Percentiles rank a stretch among this genome's conserved stretches.
phyloP scores from a whole-genome alignment of 2,329 filamentous ascomycete genomes.

The Aspergillus neoniger region DNA sequence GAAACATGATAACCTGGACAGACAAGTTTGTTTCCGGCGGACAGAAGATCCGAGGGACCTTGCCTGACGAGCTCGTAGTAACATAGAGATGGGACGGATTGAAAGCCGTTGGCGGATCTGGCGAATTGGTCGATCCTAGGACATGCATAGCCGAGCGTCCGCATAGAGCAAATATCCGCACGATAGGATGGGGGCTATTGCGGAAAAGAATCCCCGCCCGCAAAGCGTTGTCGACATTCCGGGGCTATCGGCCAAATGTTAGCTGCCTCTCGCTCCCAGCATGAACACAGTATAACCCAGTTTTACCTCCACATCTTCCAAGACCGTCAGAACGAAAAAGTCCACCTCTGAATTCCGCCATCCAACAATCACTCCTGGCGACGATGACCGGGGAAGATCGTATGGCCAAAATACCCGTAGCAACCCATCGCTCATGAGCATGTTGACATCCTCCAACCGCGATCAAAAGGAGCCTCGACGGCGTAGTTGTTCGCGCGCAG shows the following conservation, averaged over 20 bases:
- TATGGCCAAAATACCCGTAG: constrained; percentile 99
- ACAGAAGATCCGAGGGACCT: constrained; percentile 73
- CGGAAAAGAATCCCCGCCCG: constrained; percentile 80
- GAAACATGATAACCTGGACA: constrained; percentile 86
- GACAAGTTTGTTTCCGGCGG: constrained; percentile 64
- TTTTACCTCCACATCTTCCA: constrained; percentile 86
- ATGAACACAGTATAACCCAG: constrained; percentile 12
- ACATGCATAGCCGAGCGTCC: constrained; percentile 81
- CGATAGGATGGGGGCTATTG: constrained; percentile 75
- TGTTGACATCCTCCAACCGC: constrained; percentile 55
- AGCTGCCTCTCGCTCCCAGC: background rate
- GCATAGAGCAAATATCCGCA: constrained; percentile 80
- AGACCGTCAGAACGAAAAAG: constrained; percentile 82
- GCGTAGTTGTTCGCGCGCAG: constrained; percentile 90
- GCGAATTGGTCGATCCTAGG: constrained; percentile 76
- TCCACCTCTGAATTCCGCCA: constrained; percentile 94
- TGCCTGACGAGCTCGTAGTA: constrained; percentile 53
- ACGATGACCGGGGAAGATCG: constrained; percentile 71
- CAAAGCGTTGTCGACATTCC: constrained; percentile 84
- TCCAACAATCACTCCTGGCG: constrained; percentile 84
- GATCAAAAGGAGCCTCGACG: constrained; percentile 88
- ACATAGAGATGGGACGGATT: constrained; percentile 71
- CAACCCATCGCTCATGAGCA: constrained; percentile 74
- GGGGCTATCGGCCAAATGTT: constrained; percentile 53
- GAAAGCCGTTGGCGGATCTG: constrained; percentile 50